Evolutionary conservation across 2,329 filamentous ascomycete genomes (phyloP).

Genomic region (Colletotrichum salicis): DNA sequence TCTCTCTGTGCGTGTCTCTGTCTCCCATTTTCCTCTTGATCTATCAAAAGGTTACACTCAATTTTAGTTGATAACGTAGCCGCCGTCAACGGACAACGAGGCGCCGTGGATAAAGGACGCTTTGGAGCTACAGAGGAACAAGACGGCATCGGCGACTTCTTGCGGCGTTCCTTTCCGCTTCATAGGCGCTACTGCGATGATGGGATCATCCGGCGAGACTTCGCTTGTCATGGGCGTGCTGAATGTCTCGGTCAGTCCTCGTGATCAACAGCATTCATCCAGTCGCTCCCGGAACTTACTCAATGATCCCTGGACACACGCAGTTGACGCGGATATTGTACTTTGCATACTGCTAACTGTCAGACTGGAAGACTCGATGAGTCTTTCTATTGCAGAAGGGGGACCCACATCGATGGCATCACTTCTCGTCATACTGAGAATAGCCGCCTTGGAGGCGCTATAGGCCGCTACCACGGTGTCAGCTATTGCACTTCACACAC

Average conservation of each 20-base stretch:
- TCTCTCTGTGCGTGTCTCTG: too few relatives aligned
- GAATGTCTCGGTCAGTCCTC: background rate
- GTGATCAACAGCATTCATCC: background rate
- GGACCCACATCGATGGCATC: conserved; percentile 57
- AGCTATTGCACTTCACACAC: background rate
- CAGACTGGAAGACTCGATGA: background rate
- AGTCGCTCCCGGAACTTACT: conserved; percentile 39
- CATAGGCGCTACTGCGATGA: conserved; percentile 49
- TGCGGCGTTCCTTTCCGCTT: conserved; percentile 54
- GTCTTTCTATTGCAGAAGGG: background rate
- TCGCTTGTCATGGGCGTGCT: conserved; percentile 55
- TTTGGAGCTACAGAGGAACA: conserved; percentile 57
- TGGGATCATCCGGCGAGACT: conserved; percentile 46
- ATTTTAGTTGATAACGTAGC: conserved; percentile 44
- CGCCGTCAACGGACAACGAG: conserved; percentile 56
- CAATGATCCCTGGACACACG: conserved; percentile 58
- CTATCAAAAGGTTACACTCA: too few relatives aligned
- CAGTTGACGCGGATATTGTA: conserved; percentile 58
- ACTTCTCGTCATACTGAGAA: conserved; percentile 56
- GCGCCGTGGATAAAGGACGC: conserved; percentile 58
- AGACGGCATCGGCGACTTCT: conserved; percentile 57
- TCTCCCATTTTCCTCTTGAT: too few relatives aligned
- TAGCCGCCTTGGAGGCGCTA: conserved; percentile 57
- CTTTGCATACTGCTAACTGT: conserved; percentile 50
- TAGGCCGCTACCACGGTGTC: conserved; percentile 49